Evolutionary conservation across 2,329 filamentous ascomycete species (phyloP).

Genomic region (Fusarium chlamydosporum): DNA sequence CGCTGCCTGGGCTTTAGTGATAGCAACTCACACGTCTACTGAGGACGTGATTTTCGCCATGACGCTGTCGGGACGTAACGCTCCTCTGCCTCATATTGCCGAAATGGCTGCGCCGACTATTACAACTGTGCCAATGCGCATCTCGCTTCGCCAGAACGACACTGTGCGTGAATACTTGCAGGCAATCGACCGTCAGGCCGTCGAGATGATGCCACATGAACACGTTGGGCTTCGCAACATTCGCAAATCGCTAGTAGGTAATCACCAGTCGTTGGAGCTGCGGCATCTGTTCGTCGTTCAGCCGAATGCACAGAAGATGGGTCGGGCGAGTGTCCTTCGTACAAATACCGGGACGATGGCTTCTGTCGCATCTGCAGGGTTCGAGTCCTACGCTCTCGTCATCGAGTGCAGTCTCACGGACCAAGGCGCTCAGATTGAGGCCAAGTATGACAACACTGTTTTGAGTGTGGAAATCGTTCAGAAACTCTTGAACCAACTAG

Average conservation of each 20-base stretch:
- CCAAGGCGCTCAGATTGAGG: constrained; percentile 16
- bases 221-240: constrained; percentile 41
- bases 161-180: constrained; percentile 60
- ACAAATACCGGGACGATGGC: constrained; percentile 17
- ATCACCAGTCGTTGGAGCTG: constrained; percentile 14
- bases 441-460: constrained; percentile 17
- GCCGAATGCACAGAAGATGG: constrained; percentile 18
- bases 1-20: constrained; percentile 21
- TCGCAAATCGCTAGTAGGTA: constrained; percentile 17
- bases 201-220: constrained; percentile 42
- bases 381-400: constrained; percentile 20
- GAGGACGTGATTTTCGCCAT: constrained; percentile 29
- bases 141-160: constrained; percentile 48
- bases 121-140: constrained; percentile 44
- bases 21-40: constrained; percentile 18
- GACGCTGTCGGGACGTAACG: constrained; percentile 23
- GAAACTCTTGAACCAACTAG: constrained; percentile 18
- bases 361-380: constrained; percentile 18
- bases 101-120: constrained; percentile 29
- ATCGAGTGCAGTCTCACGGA: constrained; percentile 20
- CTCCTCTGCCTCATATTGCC: constrained; percentile 18
- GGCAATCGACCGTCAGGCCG: constrained; percentile 39
- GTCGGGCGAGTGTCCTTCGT: constrained; percentile 18
- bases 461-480: constrained; percentile 14
- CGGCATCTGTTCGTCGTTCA: constrained; percentile 12